Evolutionary conservation across 371 early-diverging fungal genomes (phyloP), one percentile per base, ranked within the genome.

Genomic region (Mucor indicus): DNA sequence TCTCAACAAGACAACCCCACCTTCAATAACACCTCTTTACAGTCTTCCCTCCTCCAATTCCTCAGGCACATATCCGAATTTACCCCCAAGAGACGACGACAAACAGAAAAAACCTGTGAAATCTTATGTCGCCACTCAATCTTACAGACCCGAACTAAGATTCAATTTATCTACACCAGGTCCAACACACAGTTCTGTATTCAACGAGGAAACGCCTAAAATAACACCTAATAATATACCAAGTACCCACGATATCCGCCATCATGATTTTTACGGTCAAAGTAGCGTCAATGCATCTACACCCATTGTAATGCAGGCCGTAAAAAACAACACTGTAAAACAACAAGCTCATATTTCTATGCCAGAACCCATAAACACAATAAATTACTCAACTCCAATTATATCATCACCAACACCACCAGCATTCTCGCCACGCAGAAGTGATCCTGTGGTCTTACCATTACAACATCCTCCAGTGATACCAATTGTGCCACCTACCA

Each of bases 101-200:
- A 3, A 17, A 17, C 6, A n/a, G 17, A 31, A 43, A 31, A 48
- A 41, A 10, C 41, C 47, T 15, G 25, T 38, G 17, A 44, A 53
- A 32, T 41, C 45, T 12, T 43, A 36, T 17, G 22, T 44, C 13
- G 5, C 24, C 7, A 10, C 42, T 11, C 20, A 35, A 13, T 45
- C 46, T 25, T 46, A 53, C 11, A 30, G 35, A 7, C 47, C 53
- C 25, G 47, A 46, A 39, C 44, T 47, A 4, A 40, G 47, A 1
- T 38, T 47, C 19, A 10, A 30, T 12, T 1, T 42, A 27, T 6
- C 47, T 20, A 43, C 55, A 4, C 45, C 55, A 3, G 10, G 43
- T 2, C 48, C 55, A 12, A 11, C 12, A 1, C 38, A 44, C 8
- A 53, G 39, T 20, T 25, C 54, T 20, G 41, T 54, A n/a, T 47